phyloP scores from a whole-genome alignment of 2,329 filamentous ascomycete genomes.

The Metarhizium guizhouense region DNA sequence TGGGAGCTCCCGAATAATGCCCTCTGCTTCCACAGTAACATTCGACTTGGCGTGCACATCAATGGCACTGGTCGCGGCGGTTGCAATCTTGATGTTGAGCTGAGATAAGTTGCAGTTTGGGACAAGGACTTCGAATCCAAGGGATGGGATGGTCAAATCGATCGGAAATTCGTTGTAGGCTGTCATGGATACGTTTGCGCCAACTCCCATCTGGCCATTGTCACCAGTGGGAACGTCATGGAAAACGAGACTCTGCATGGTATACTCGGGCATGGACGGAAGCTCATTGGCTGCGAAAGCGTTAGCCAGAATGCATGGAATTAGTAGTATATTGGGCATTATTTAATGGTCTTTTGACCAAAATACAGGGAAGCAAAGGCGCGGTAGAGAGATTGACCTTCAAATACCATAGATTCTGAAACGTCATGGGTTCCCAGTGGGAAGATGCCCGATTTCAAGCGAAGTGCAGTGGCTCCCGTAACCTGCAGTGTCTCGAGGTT shows the following conservation, averaged over 20 bases:
- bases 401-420: conserved; percentile 65
- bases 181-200: conserved; percentile 66
- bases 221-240: conserved; percentile 53
- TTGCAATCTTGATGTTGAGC: conserved; percentile 68
- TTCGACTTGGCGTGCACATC: conserved; percentile 58
- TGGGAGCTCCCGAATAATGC: conserved; percentile 64
- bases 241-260: conserved; percentile 73
- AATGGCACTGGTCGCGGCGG: conserved; percentile 60
- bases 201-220: conserved; percentile 55
- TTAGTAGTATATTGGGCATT: conserved; percentile 8
- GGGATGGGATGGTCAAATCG: conserved; percentile 63
- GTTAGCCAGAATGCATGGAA: conserved; percentile 19
- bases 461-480: conserved; percentile 62
- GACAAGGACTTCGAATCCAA: conserved; percentile 78
- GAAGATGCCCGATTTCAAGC: conserved; percentile 70
- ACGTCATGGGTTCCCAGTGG: conserved; percentile 69
- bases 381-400: conserved; percentile 69
- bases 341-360: conserved; percentile 44
- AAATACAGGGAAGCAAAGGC: conserved; percentile 53
- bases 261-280: conserved; percentile 70
- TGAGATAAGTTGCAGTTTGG: conserved; percentile 68
- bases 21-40: conserved; percentile 61
- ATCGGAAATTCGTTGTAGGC: conserved; percentile 73
- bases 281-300: conserved; percentile 52
- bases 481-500: conserved; percentile 63